Evolutionary conservation across 2,329 filamentous ascomycete genomes (phyloP), one percentile per base, ranked within the genome.

Genomic region (Cladosporium sp.): DNA sequence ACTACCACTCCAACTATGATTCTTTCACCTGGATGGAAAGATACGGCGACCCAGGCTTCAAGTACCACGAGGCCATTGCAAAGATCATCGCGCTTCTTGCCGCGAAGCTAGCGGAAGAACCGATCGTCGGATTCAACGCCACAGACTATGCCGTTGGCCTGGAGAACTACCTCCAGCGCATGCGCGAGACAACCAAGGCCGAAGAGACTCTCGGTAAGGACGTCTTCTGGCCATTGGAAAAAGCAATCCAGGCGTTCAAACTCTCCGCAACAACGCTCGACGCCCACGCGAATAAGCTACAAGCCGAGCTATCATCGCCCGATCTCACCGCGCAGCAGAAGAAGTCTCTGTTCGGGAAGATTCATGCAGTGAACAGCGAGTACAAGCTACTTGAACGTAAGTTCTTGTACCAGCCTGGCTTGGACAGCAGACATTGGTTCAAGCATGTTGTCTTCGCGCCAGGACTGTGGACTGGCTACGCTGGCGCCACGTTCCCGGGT

Each of bases 361-460:
- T 96, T 62, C 84, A 87, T 32, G 82, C 79, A 12, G 85, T 90
- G 54, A 98, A 98, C 78, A 83, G 82, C 36, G 90, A 91, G 76
- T 96, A 96, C 82, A 96, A 97, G 84, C 82, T 83, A 10, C 80
- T 98, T 0, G 94, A 98, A 78, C 84, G 93, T 18, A 83, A 88
- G 60, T 97, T 97, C 78, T 73, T 97, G 68, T 90, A 92, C 73
- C 80, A 87, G 4, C 83, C 85, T 3, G 94, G 94, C 0, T 80
- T 98, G 24, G 93, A 97, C 76, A 87, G 88, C 1, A 83, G 94
- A 67, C 82, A 82, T 28, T 97, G 93, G 93, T 98, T 94, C 82
- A 97, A 97, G 81, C 94, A 97, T 74, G 90, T 97, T 2, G 90
- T 97, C 1, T 97, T 96, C 78, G 93, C 93, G 1, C 93, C 93